phyloP scores from a whole-genome alignment of 2,329 filamentous ascomycete species.

The Scedosporium boydii region DNA sequence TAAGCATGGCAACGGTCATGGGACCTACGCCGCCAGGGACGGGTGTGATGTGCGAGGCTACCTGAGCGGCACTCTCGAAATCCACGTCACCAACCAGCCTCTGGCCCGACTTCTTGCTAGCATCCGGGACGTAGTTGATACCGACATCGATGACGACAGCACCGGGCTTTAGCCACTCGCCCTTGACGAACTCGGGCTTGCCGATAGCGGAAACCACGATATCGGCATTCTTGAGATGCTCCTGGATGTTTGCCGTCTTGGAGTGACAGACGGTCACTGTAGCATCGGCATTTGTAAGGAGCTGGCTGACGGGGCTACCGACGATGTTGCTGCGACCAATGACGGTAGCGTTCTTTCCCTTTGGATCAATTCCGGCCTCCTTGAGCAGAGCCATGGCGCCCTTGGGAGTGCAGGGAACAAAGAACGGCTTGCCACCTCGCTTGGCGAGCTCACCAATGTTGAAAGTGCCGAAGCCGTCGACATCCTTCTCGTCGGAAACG shows the following conservation, averaged over 20 bases:
- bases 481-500: constrained; percentile 90
- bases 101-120: constrained; percentile 83
- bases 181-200: constrained; percentile 77
- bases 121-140: constrained; percentile 88
- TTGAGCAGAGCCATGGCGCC: constrained; percentile 89
- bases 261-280: constrained; percentile 97
- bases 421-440: constrained; percentile 79
- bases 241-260: constrained; percentile 63
- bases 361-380: constrained; percentile 72
- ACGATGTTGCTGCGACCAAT: constrained; percentile 95
- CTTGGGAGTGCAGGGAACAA: constrained; percentile 92
- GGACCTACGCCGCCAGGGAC: constrained; percentile 95
- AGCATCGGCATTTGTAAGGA: constrained; percentile 90
- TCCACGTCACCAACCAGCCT: constrained; percentile 93
- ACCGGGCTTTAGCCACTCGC: constrained; percentile 89
- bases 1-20: constrained; percentile 97
- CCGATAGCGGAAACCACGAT: constrained; percentile 90
- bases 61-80: constrained; percentile 71
- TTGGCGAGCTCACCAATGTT: constrained; percentile 98
- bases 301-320: constrained; percentile 89
- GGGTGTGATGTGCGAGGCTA: constrained; percentile 89
- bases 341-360: constrained; percentile 89
- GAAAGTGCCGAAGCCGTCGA: constrained; percentile 87
- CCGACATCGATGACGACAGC: constrained; percentile 97
- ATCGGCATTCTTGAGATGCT: constrained; percentile 74